Conservation (phyloP, 495 filamentous ascomycete genomes). For the Podospora bellae-mahoneyi region DNA sequence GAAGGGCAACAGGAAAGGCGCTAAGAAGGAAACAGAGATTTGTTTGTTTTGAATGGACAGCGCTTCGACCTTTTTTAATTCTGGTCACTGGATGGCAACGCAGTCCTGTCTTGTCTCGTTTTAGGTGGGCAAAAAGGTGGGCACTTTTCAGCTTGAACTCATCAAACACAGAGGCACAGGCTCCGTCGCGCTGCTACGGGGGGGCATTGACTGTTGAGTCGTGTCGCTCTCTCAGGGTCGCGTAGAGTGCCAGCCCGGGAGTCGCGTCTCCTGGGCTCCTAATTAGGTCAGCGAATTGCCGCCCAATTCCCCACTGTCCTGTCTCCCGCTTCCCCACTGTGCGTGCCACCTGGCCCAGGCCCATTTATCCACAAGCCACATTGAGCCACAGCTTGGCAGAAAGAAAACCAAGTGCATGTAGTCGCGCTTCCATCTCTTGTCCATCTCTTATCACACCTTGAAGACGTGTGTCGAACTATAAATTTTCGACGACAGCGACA, state of each 20-base stretch:
- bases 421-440: neutral
- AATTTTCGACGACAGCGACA: neutral
- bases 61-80: neutral
- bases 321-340: neutral
- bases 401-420: neutral
- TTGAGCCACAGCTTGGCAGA: neutral
- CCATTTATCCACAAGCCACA: neutral
- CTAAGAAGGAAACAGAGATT: slow-evolving; percentile 6
- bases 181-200: slow-evolving; percentile 9
- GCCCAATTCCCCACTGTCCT: slow-evolving; percentile 12
- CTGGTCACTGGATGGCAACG: slow-evolving; percentile 5
- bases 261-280: slow-evolving; percentile 15
- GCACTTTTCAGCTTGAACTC: slow-evolving; percentile 13
- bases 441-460: neutral
- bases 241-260: slow-evolving; percentile 15
- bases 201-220: neutral
- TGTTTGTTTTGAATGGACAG: slow-evolving; percentile 5
- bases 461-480: neutral
- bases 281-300: neutral
- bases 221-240: slow-evolving; percentile 31
- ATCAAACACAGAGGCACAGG: neutral
- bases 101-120: neutral
- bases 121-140: slow-evolving; percentile 2
- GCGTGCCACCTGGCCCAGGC: neutral
- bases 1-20: neutral